Base-by-base conservation (phyloP, 257 asterid species). In the Solanum chiquidenum region DNA sequence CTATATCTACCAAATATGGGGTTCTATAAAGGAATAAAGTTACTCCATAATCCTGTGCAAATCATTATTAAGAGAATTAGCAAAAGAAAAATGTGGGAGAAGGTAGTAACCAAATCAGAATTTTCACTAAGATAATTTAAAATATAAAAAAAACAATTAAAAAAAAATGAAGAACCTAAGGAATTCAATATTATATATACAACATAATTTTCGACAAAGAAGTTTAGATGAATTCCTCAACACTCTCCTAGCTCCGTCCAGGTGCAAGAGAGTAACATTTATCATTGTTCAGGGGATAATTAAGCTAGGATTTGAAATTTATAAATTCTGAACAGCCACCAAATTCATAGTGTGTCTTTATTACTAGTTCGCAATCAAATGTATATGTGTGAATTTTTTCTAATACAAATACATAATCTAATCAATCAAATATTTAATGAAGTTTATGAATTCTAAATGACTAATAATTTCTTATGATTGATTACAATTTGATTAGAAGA, bases 1-100 rank as follows among this genome's bases (percentile, higher is more conserved):
- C 92, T 42, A 93, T 42, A 86, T 93, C 93, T 10, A 93, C 95
- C 90, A 93, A 86, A 75, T 90, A 92, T 83, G 91, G 88, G 25
- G 89, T 86, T n/a, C 91, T 86, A 60, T 90, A 86, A 9, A 92
- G 91, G 52, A 71, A 58, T 38, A 84, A 25, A 35, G 83, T 84
- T 62, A 88, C 88, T 37, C 86, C 90, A 60, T 88, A 74, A 6
- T 88, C 88, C 88, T 88, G 20, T 35, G 73, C 3, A 88, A 80
- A 44, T 44, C 16, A 79, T 7, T 25, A 79, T 7, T 25, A 42
- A 25, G 9, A 25, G 13, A 74, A 12, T 37, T 18, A 74, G 16
- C 7, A 73, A 73, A 1, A 31, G 1, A 71, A 14, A 23, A 64
- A 64, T 64, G 8, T n/a, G 3, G 31, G 7, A 64, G 14, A 1